Percentiles rank a stretch among this genome's conserved stretches.
Conservation (phyloP, 2,329 filamentous ascomycete species). For the Trichoderma oligosporum region DNA sequence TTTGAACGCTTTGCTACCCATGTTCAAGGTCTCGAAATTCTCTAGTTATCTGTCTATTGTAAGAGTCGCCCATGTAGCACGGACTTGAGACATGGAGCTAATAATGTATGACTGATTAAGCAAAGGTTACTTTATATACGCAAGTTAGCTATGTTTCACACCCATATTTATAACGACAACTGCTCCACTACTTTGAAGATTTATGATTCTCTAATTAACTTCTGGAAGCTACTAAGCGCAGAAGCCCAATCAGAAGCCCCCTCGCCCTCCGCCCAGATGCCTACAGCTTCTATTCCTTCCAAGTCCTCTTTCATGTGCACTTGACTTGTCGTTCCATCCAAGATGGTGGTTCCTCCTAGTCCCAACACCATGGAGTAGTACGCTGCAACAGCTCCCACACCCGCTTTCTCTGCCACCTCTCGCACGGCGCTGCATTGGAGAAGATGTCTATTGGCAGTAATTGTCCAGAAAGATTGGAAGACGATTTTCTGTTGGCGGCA, state of each 20-base stretch:
- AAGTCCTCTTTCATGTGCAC: slow-evolving; percentile 50
- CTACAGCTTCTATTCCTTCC: slow-evolving; percentile 40
- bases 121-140: background rate
- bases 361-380: slow-evolving; percentile 49
- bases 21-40: no score
- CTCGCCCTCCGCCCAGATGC: slow-evolving; percentile 42
- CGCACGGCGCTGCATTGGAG: slow-evolving; percentile 44
- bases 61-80: no score
- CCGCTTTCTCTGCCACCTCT: slow-evolving; percentile 42
- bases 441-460: slow-evolving; percentile 45
- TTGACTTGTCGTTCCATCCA: slow-evolving; percentile 46
- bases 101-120: no score
- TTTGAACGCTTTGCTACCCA: no score
- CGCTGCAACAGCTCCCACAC: slow-evolving; percentile 39
- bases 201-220: slow-evolving; percentile 27
- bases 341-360: slow-evolving; percentile 39
- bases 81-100: no score
- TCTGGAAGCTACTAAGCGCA: slow-evolving; percentile 47
- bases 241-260: slow-evolving; percentile 46
- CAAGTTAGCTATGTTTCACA: background rate
- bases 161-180: no score
- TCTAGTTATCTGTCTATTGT: no score
- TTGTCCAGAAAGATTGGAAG: slow-evolving; percentile 55
- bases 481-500: slow-evolving; percentile 41
- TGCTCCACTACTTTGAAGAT: background rate